phyloP scores from a whole-genome alignment of 768 basidiomycete species.

The Leccinum uliginosum region DNA sequence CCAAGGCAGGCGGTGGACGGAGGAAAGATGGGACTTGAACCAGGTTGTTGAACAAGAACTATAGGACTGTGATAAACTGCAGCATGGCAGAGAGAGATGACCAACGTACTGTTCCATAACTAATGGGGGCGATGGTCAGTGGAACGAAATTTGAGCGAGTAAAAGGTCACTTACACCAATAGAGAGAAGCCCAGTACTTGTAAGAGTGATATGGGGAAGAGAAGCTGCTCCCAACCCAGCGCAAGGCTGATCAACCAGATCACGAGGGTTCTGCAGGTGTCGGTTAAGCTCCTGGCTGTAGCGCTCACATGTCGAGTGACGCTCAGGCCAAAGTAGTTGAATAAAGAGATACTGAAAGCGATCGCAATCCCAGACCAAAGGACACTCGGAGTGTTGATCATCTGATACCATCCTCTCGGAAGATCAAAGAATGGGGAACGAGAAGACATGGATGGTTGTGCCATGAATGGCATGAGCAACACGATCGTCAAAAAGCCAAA shows the following conservation, averaged over 20 bases:
- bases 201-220: constrained; percentile 76
- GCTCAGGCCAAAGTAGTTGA: constrained; percentile 89
- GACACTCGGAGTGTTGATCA: constrained; percentile 72
- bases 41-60: constrained; percentile 91
- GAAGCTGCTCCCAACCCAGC: constrained; percentile 84
- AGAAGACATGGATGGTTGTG: constrained; percentile 61
- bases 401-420: constrained; percentile 84
- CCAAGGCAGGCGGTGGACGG: constrained; percentile 36
- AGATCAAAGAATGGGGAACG: constrained; percentile 80
- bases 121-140: constrained; percentile 27
- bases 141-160: not conserved
- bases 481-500: constrained; percentile 84
- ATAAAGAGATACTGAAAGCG: constrained; percentile 70
- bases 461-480: constrained; percentile 74
- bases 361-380: constrained; percentile 66
- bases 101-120: constrained; percentile 76
- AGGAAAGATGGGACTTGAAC: constrained; percentile 61
- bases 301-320: constrained; percentile 93
- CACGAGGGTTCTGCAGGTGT: constrained; percentile 91
- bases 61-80: constrained; percentile 10
- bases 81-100: constrained; percentile 4
- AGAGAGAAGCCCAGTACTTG: constrained; percentile 84
- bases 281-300: constrained; percentile 85
- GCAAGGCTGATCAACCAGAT: constrained; percentile 93
- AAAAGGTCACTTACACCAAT: constrained; percentile 67